Base-by-base conservation (phyloP, 2,329 filamentous ascomycete genomes). In the Aspergillus carbonarius region DNA sequence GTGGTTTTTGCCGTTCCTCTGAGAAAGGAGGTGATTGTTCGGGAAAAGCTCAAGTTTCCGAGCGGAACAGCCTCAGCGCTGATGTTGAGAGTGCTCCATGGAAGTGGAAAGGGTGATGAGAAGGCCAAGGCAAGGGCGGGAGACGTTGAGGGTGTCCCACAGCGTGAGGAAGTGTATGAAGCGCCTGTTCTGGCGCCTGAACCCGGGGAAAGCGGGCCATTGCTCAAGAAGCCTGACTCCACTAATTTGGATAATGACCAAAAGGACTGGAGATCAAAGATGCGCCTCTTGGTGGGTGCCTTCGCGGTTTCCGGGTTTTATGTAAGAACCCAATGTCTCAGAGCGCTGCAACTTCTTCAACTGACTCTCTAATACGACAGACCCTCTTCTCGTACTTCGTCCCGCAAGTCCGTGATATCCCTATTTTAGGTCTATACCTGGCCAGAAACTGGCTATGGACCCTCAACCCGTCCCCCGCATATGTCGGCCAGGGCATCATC, bases 401-500 rank as follows among this genome's bases (percentile, higher is more conserved):
- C 54, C 95, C 95, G 0, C 79, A 91, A 51, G 77, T 98, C 18
- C 88, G 92, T 56, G 89, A 91, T 64, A 80, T 99, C n/a, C 95
- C 95, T 0, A 80, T 99, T 25, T 91, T 98, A 65, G 95, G 95
- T 0, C 77, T 83, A 0, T 76, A 83, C 1, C 84, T 96, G 6
- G 92, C 92, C 0, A 78, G 84, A 1, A 85, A 85, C 1, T 99
- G 93, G 93, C 83, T 97, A 1, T 99, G 95, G 95, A 95, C 91
- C 0, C 80, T 99, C 6, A 99, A 99, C 66, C 95, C 95, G 0
- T 97, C 92, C 47, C 88, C 96, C n/a, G 95, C 95, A 2, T 99
- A 99, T 72, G 87, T 98, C 25, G 95, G 95, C 0, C 95, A 99
- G 76, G 95, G 95, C 10, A 96, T 99, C 62, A 98, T 99, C 70